Evolutionary conservation across 2,329 filamentous ascomycete genomes (phyloP).

Genomic region (Aureobasidium subglaciale): DNA sequence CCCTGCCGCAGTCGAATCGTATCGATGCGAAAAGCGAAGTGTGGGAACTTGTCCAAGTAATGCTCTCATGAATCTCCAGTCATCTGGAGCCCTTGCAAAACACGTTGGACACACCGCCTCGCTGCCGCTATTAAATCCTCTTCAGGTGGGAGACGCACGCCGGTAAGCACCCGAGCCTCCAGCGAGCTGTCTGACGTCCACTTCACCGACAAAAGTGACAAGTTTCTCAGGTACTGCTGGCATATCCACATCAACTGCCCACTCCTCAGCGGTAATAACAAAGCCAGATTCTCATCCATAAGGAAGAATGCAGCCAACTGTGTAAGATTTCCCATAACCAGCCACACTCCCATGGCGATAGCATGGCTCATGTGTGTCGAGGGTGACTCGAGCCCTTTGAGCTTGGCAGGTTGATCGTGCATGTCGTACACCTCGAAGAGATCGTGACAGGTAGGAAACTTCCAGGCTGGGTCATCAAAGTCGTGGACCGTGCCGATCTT

Average conservation of each 20-base stretch:
- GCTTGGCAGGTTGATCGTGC: neutral
- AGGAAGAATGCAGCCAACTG: neutral
- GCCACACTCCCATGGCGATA: neutral
- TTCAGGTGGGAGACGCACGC: neutral
- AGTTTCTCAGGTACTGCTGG: neutral
- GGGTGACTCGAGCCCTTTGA: neutral
- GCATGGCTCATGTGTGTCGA: neutral
- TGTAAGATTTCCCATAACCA: neutral
- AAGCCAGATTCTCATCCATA: neutral
- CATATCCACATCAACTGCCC: neutral
- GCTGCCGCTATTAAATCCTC: neutral
- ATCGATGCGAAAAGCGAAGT: too few relatives aligned
- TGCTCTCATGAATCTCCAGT: neutral
- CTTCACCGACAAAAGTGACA: neutral
- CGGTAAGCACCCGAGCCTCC: neutral
- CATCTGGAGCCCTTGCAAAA: neutral
- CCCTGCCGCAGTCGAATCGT: too few relatives aligned
- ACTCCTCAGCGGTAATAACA: neutral
- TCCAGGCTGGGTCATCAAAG: neutral
- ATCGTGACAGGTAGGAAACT: neutral
- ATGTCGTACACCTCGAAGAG: neutral
- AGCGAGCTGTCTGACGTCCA: neutral
- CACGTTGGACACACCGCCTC: neutral
- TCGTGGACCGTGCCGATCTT: neutral
- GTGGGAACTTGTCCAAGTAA: too few relatives aligned